Conservation (phyloP, 1,284 basidiomycete genomes). For the Trichosporon ovoides region DNA sequence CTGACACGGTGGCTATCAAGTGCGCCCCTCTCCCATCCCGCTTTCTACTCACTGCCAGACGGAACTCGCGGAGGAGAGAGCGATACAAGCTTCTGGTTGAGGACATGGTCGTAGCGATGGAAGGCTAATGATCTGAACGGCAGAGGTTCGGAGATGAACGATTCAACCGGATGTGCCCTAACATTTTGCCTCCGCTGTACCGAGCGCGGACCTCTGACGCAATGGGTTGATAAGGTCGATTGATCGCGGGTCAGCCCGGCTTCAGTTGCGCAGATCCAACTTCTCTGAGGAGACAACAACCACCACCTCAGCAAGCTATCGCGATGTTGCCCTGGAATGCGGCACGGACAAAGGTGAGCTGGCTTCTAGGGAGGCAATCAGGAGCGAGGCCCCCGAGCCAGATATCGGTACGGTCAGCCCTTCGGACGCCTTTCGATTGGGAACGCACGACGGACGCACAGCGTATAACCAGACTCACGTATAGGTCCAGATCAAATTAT, state of each 20-base stretch:
- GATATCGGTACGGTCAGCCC: no score
- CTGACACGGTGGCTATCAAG: no score
- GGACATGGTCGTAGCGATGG: background rate
- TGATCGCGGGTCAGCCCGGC: background rate
- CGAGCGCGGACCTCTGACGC: background rate
- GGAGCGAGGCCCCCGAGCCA: background rate
- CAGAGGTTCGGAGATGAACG: no score
- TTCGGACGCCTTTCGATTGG: no score
- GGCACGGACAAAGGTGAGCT: slow-evolving; percentile 30
- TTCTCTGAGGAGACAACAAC: no score
- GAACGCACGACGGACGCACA: background rate
- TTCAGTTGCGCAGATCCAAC: no score
- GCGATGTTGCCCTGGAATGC: slow-evolving; percentile 44
- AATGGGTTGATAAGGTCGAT: background rate
- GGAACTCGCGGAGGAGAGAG: slow-evolving; percentile 44
- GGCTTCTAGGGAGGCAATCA: background rate
- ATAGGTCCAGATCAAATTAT: slow-evolving; percentile 55
- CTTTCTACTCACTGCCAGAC: slow-evolving; percentile 37
- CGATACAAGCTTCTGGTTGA: slow-evolving; percentile 40
- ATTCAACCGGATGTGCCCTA: no score
- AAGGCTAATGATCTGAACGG: background rate
- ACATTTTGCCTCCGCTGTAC: slow-evolving; percentile 18
- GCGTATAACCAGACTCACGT: no score
- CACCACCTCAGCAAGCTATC: no score
- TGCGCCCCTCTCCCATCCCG: no score